These are phyloP conservation scores for Ambrosiella xylebori DNA, from an alignment of 2,329 filamentous ascomycete genomes.

Conservation along the genomic window DNA sequence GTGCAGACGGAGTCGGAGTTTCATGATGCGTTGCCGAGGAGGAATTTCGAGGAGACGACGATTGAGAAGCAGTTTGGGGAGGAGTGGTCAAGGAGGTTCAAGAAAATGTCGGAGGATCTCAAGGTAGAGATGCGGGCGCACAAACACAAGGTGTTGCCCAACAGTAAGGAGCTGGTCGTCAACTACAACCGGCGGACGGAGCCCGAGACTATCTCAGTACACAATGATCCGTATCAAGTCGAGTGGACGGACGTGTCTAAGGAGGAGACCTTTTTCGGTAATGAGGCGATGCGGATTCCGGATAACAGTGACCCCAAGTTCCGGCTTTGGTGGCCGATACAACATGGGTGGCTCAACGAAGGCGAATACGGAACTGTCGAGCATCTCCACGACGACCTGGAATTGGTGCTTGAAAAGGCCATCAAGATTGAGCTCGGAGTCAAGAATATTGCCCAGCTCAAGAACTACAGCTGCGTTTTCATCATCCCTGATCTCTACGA, in stretches of 20 bases:
- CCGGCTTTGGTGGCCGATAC: conserved; percentile 83
- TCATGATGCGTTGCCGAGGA: conserved; percentile 57
- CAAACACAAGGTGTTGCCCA: conserved; percentile 89
- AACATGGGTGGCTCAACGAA: conserved; percentile 76
- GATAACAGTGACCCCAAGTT: conserved; percentile 81
- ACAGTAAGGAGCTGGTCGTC: conserved; percentile 86
- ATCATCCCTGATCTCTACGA: conserved; percentile 95
- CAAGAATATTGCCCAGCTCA: conserved; percentile 61
- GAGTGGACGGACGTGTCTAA: conserved; percentile 75
- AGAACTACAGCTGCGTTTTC: conserved; percentile 89
- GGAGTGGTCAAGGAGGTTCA: conserved; percentile 60
- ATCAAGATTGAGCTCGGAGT: conserved; percentile 73
- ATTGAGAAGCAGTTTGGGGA: conserved; percentile 74
- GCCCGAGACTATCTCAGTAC: conserved; percentile 75
- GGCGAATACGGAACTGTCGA: conserved; percentile 67
- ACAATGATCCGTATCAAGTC: conserved; percentile 85
- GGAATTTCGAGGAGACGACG: conserved; percentile 43
- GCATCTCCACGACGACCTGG: conserved; percentile 71
- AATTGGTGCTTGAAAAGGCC: conserved; percentile 70
- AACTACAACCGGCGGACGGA: conserved; percentile 81
- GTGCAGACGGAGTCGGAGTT: conserved; percentile 69
- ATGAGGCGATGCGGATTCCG: conserved; percentile 68
- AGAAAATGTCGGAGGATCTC: conserved; percentile 68
- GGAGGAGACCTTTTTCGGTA: conserved; percentile 54
- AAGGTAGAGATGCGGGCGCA: conserved; percentile 83